phyloP scores from a whole-genome alignment of 2,329 filamentous ascomycete genomes.

The Periconia sp. region DNA sequence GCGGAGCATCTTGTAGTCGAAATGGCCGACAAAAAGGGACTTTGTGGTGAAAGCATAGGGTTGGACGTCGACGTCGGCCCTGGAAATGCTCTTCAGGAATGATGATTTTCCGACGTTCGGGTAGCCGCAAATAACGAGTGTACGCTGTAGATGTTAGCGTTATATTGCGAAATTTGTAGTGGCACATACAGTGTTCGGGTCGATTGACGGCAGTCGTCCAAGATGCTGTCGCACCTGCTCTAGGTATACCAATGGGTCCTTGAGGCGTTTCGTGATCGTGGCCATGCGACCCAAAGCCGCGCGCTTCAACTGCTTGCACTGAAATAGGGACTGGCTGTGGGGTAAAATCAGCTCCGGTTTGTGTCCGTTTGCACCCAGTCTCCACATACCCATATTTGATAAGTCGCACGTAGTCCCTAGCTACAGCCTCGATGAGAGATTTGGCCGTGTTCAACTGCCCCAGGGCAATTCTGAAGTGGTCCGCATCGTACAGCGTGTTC shows the following conservation, averaged over 20 bases:
- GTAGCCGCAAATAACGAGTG: conserved; percentile 94
- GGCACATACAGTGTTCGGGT: conserved; percentile 97
- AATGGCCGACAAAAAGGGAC: conserved; percentile 95
- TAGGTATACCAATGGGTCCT: conserved; percentile 92
- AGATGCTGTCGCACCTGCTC: conserved; percentile 97
- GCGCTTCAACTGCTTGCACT: conserved; percentile 98
- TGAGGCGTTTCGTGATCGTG: conserved; percentile 91
- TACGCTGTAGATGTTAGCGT: too few relatives aligned
- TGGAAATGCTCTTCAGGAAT: conserved; percentile 89
- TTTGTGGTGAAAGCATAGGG: conserved; percentile 99
- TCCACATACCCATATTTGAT: conserved; percentile 84
- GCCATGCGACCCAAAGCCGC: conserved; percentile 98
- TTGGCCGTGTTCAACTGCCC: conserved; percentile 96
- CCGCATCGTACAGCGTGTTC: conserved; percentile 82
- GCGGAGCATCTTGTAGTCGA: conserved; percentile 92
- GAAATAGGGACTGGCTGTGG: conserved; percentile 74
- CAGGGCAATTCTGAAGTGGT: conserved; percentile 85
- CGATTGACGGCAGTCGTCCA: conserved; percentile 96
- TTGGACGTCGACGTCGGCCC: conserved; percentile 95
- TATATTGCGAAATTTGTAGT: too few relatives aligned
- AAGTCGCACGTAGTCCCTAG: conserved; percentile 93
- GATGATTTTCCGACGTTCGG: conserved; percentile 93
- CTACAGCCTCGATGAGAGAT: conserved; percentile 94
- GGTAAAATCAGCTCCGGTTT: background rate
- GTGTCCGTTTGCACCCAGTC: too few relatives aligned